Percentiles rank a stretch among this genome's conserved stretches.
phyloP scores from a whole-genome alignment of 805 yeast species.

The Brettanomyces anomalus region DNA sequence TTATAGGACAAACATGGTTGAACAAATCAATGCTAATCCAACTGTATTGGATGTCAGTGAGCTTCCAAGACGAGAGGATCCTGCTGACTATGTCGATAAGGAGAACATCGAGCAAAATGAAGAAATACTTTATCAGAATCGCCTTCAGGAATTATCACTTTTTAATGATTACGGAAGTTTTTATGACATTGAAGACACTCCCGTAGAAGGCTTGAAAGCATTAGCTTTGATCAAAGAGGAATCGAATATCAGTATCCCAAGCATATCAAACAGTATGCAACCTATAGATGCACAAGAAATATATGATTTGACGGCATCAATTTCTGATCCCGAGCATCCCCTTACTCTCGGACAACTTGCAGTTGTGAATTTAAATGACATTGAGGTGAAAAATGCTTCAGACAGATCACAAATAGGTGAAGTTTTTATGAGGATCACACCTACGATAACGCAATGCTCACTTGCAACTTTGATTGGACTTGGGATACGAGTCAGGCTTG shows the following conservation, averaged over 20 bases:
- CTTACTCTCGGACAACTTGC: slow-evolving; percentile 88
- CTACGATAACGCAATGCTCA: slow-evolving; percentile 96
- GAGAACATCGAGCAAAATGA: neutral
- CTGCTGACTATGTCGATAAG: neutral
- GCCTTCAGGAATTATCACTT: neutral
- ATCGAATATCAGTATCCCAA: neutral
- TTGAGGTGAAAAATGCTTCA: slow-evolving; percentile 54
- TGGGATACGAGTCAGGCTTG: slow-evolving; percentile 87
- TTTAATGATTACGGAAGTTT: neutral
- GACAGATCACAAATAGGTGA: slow-evolving; percentile 52
- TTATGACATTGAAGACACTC: slow-evolving; percentile 1
- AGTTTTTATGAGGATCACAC: slow-evolving; percentile 79
- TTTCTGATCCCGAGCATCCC: slow-evolving; percentile 97
- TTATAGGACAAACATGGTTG: slow-evolving; percentile 21
- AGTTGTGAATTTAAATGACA: slow-evolving; percentile 81
- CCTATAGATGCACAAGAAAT: slow-evolving; percentile 84
- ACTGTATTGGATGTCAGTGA: slow-evolving; percentile 65
- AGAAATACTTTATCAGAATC: neutral
- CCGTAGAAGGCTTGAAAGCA: slow-evolving; percentile 1
- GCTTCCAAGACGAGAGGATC: slow-evolving; percentile 55
- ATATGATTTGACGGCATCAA: slow-evolving; percentile 73
- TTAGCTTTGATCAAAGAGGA: neutral
- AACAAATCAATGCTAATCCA: slow-evolving; percentile 88
- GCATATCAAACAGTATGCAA: slow-evolving; percentile 30
- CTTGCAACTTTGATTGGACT: slow-evolving; percentile 92